Percentiles rank a stretch among this genome's conserved stretches.
phyloP scores from a whole-genome alignment of 1,284 basidiomycete genomes.

The Trichosporon asahii region DNA sequence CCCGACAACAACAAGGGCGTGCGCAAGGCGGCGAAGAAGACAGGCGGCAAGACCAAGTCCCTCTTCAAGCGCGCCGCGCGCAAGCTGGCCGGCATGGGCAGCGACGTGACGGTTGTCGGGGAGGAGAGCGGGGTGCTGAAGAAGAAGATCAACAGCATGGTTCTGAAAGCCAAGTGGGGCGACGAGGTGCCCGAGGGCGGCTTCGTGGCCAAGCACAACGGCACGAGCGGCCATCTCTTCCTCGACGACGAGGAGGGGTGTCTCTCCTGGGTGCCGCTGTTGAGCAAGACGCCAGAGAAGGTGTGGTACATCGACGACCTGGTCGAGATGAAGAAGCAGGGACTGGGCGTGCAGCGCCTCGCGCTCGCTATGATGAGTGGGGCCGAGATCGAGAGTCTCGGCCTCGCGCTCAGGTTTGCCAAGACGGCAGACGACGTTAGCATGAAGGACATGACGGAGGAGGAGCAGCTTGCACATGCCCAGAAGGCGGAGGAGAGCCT shows the following conservation, averaged over 20 bases:
- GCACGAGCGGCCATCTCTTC: slow-evolving; percentile 11
- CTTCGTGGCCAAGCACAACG: slow-evolving; percentile 10
- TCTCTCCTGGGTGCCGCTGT: slow-evolving; percentile 3
- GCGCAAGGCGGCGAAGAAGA: slow-evolving; percentile 30
- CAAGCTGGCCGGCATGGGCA: slow-evolving; percentile 11
- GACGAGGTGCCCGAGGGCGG: slow-evolving; percentile 16
- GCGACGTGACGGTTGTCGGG: slow-evolving; percentile 16
- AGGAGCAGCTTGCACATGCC: slow-evolving; percentile 1
- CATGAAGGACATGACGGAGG: slow-evolving; percentile 1
- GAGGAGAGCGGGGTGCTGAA: neutral
- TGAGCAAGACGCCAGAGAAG: slow-evolving; percentile 3
- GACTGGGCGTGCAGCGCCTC: slow-evolving; percentile 49
- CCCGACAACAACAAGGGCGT: neutral
- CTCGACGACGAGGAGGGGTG: slow-evolving; percentile 12
- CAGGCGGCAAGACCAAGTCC: slow-evolving; percentile 39
- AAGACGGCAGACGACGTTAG: neutral
- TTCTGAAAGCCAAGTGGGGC: slow-evolving; percentile 15
- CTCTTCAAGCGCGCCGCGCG: neutral
- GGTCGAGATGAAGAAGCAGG: slow-evolving; percentile 20
- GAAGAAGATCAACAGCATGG: neutral
- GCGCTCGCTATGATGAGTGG: slow-evolving; percentile 52
- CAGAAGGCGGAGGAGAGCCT: slow-evolving; percentile 16
- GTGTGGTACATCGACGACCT: slow-evolving; percentile 18
- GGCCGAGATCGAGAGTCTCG: slow-evolving; percentile 50
- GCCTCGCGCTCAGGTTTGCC: slow-evolving; percentile 35